Evolutionary conservation across 305 asterid genomes (phyloP), one percentile per base, ranked within the genome.

Genomic region (Fraxinus angustifolia): DNA sequence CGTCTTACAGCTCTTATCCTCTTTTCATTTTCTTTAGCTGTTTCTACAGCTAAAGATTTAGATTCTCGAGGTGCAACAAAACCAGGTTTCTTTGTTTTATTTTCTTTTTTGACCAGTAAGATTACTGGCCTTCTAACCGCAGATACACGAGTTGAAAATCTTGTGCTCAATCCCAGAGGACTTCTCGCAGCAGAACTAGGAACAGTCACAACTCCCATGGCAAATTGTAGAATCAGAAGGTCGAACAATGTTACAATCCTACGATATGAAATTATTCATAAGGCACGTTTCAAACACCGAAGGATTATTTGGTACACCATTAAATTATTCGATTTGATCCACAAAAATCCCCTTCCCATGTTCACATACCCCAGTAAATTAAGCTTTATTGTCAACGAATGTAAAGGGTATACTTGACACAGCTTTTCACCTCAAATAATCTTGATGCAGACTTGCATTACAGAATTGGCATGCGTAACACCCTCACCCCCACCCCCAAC

Each of bases 161-260:
- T 90, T 65, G 91, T 67, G 84, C 82, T 89, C 86, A 90, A 85
- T 85, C 97, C 97, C 75, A 89, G 30, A 1, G 92, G 93, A 87
- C 89, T 87, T 78, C 88, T 83, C 30, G 93, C 89, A 35, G 94
- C 92, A 78, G 97, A 92, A 88, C 95, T 92, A 14, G 97, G 91
- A 80, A 89, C 88, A 83, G 95, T 89, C 90, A 90, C 93, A 84
- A 92, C 97, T 90, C 97, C 97, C 98, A 92, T 94, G 84, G 90
- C 89, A 79, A 17, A 81, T 78, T 60, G 87, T 78, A 42, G 56
- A 58, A 73, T 83, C 77, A 79, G 14, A 17, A 75, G 77, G 7
- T 26, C 45, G 48, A 79, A 19, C 67, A 73, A 68, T 2, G n/a
- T 34, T 50, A 79, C 38, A 50, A 81, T 83, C 76, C 84, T 48